Conservation (phyloP, 2,329 filamentous ascomycete genomes). For the Anthostomella pinea region DNA sequence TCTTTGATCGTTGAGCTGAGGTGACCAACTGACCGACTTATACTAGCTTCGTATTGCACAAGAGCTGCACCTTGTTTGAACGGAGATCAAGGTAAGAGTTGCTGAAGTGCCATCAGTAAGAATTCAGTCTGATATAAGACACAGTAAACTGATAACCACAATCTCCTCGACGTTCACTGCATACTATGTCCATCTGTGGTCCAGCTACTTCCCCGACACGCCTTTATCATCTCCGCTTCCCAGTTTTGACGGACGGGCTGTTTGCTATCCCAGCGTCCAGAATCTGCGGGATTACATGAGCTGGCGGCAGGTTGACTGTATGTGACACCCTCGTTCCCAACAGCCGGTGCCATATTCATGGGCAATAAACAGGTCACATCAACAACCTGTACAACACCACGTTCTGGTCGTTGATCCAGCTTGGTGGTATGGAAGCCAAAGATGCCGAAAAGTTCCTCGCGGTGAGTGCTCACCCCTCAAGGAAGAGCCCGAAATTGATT, state of each 20-base stretch:
- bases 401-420: constrained; percentile 85
- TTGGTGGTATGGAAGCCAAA: constrained; percentile 70
- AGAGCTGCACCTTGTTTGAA: constrained; percentile 78
- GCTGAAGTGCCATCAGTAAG: neutral
- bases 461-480: constrained; percentile 40
- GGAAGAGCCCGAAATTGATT: constrained; percentile 16
- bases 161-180: constrained; percentile 92
- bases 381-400: constrained; percentile 99
- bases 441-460: constrained; percentile 80
- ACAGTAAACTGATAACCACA: constrained; percentile 84
- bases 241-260: constrained; percentile 88
- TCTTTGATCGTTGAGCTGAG: neutral
- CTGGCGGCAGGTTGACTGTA: constrained; percentile 96
- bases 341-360: too few relatives aligned
- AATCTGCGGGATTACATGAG: constrained; percentile 93
- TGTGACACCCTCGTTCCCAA: constrained; percentile 29
- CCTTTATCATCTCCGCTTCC: constrained; percentile 73
- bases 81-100: constrained; percentile 66
- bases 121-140: constrained; percentile 2
- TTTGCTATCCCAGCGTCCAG: constrained; percentile 78
- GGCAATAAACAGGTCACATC: constrained; percentile 87
- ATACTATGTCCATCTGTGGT: constrained; percentile 83
- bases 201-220: constrained; percentile 67
- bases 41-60: constrained; percentile 81
- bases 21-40: constrained; percentile 23